phyloP scores from a whole-genome alignment of 2,329 filamentous ascomycete species.

The Cordyceps pruinosa region DNA sequence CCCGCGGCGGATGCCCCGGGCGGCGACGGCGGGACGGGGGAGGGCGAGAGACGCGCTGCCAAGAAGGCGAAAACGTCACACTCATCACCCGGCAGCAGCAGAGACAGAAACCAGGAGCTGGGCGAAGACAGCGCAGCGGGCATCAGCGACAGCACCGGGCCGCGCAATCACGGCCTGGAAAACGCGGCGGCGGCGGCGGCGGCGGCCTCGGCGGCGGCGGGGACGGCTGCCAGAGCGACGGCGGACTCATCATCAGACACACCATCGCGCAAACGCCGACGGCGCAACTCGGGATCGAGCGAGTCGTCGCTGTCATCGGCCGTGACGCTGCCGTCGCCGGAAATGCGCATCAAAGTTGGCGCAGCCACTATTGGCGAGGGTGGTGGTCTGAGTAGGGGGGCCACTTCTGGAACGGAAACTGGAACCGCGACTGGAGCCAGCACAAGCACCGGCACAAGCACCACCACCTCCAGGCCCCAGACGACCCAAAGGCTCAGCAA shows the following conservation, averaged over 20 bases:
- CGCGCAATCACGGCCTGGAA: slow-evolving; percentile 3
- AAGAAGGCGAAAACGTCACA: slow-evolving; percentile 31
- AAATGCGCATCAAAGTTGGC: slow-evolving; percentile 14
- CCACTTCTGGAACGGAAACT: slow-evolving; percentile 9
- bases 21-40: background rate
- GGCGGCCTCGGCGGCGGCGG: background rate
- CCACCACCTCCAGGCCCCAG: slow-evolving; percentile 1
- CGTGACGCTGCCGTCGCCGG: slow-evolving; percentile 34
- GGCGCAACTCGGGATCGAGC: slow-evolving; percentile 33
- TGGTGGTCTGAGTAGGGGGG: slow-evolving; percentile 3
- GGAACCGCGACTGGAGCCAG: slow-evolving; percentile 9
- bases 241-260: slow-evolving; percentile 25
- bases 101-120: background rate
- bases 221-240: slow-evolving; percentile 1
- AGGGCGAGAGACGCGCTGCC: slow-evolving; percentile 22
- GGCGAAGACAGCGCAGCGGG: background rate
- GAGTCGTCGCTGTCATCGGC: slow-evolving; percentile 37
- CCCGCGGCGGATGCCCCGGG: background rate
- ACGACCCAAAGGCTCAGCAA: slow-evolving; percentile 2
- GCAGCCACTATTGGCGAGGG: background rate
- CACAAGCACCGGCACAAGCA: slow-evolving; percentile 7
- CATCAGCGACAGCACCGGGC: background rate
- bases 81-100: slow-evolving; percentile 9
- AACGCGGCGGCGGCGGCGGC: background rate
- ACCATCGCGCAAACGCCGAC: slow-evolving; percentile 28